Conservation (phyloP, 441 rosid genomes). For the Aquilaria agallochum region DNA sequence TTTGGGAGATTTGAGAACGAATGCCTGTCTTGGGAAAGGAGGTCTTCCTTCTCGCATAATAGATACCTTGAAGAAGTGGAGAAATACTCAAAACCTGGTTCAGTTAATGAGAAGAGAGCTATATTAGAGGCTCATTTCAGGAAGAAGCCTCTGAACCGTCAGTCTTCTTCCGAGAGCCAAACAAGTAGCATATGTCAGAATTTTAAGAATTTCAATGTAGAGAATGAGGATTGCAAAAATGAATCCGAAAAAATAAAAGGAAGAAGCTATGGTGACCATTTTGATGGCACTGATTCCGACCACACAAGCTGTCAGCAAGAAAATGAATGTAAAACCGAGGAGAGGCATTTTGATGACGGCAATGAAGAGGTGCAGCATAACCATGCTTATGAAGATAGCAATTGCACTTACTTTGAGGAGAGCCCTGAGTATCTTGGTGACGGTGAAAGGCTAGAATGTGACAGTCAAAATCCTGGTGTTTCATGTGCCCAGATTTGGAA, state of each 20-base stretch:
- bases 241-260: slow-evolving; percentile 23
- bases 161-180: slow-evolving; percentile 35
- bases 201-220: slow-evolving; percentile 23
- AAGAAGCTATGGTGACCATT: slow-evolving; percentile 20
- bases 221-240: slow-evolving; percentile 21
- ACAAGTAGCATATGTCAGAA: slow-evolving; percentile 26
- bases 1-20: slow-evolving; percentile 88
- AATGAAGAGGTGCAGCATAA: slow-evolving; percentile 15
- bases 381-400: slow-evolving; percentile 15
- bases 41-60: slow-evolving; percentile 81
- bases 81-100: slow-evolving; percentile 78
- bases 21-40: slow-evolving; percentile 71
- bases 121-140: slow-evolving; percentile 83
- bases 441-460: slow-evolving; percentile 18
- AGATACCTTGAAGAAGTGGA: slow-evolving; percentile 90
- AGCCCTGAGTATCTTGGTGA: slow-evolving; percentile 33
- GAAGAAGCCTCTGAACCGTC: slow-evolving; percentile 54
- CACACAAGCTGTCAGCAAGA: slow-evolving; percentile 16
- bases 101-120: slow-evolving; percentile 75
- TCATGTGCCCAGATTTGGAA: slow-evolving; percentile 23
- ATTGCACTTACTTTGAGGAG: slow-evolving; percentile 36
- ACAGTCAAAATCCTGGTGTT: slow-evolving; percentile 23
- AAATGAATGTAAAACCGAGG: slow-evolving; percentile 8
- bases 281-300: slow-evolving; percentile 25
- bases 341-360: slow-evolving; percentile 20